These are phyloP conservation scores for Yarrowia sp. DNA, from an alignment of 805 yeast species.

Conservation along the genomic window DNA sequence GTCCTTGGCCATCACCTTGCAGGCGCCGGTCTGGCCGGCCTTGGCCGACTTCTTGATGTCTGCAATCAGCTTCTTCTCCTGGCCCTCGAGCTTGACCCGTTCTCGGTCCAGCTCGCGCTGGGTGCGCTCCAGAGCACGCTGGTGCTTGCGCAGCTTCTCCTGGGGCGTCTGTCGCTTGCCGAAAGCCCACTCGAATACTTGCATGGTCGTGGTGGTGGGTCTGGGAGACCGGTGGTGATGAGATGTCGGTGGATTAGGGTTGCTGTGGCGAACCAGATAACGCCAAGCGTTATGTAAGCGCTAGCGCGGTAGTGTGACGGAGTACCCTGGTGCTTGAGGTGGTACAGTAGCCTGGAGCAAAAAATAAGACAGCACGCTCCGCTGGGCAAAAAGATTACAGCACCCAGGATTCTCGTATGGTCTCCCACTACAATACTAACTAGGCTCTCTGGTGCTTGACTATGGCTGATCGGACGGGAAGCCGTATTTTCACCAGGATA, in stretches of 20 bases:
- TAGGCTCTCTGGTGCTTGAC: conserved; percentile 27
- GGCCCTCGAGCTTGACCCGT: conserved; percentile 77
- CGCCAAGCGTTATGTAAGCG: no score
- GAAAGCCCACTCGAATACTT: conserved; percentile 80
- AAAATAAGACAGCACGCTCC: background rate
- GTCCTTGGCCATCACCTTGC: conserved; percentile 94
- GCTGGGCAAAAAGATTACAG: conserved; percentile 7
- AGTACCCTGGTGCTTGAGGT: no score
- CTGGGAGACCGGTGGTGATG: background rate
- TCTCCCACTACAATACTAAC: conserved; percentile 27
- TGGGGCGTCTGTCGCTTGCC: conserved; percentile 93
- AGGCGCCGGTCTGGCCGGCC: conserved; percentile 81
- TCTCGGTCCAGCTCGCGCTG: conserved; percentile 92
- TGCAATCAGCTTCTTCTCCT: conserved; percentile 79
- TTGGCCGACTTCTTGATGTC: conserved; percentile 93
- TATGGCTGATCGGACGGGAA: conserved; percentile 27
- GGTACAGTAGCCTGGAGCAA: background rate
- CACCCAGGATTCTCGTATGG: conserved; percentile 27
- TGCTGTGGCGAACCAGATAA: conserved; percentile 3
- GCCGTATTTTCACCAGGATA: conserved; percentile 27
- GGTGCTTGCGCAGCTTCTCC: conserved; percentile 91
- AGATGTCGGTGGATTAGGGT: conserved; percentile 19
- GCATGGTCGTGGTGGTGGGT: conserved; percentile 23
- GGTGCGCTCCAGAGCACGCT: conserved; percentile 89
- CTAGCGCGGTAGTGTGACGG: no score